Base-by-base conservation (phyloP, 2,329 filamentous ascomycete genomes). In the Aspergillus melleus region DNA sequence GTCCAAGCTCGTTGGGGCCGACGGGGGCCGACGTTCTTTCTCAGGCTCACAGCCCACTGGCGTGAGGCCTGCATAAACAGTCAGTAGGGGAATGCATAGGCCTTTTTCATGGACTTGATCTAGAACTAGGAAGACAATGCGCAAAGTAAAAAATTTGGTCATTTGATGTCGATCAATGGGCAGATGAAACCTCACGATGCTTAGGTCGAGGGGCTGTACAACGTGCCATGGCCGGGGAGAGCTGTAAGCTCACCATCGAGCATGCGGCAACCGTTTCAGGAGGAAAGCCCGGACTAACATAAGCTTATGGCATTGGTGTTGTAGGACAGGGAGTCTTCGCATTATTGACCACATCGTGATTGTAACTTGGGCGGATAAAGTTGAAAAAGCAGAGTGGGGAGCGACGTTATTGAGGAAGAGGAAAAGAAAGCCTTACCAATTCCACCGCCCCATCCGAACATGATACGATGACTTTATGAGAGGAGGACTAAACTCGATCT, bases 1-100 rank as follows among this genome's bases (percentile, higher is more conserved):
- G 55, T 81, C 81, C 51, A 85, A 74, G 20, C 79, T 78, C 26
- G 79, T 82, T 36, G 83, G 79, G 59, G 71, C 71, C 36, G 80
- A 70, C 50, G 84, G 84, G 44, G 83, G 81, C 49, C 72, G 67
- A 61, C 83, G 79, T 66, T 80, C 78, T 63, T 74, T 76, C 49
- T 77, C 72, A 22, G 71, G 68, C 26, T 76, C 72, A 54, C 72
- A 67, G 44, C 63, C 66, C 51, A 73, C 63, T 20, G 74, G 65
- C 52, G 74, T 71, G 54, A 72, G 55, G 57, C 68, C 74, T 76
- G 59, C 30, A 52, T 39, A 20, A 16, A 50, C 39, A 54, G 61
- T 70, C 55, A 64, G 68, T 61, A 14, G 24, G 26, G 4, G 36
- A 49, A 30, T 32, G 22, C 36, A 20, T 42, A 22, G 26, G 36